Evolutionary conservation across 2,329 filamentous ascomycete species (phyloP).

Genomic region (Fusarium citri): DNA sequence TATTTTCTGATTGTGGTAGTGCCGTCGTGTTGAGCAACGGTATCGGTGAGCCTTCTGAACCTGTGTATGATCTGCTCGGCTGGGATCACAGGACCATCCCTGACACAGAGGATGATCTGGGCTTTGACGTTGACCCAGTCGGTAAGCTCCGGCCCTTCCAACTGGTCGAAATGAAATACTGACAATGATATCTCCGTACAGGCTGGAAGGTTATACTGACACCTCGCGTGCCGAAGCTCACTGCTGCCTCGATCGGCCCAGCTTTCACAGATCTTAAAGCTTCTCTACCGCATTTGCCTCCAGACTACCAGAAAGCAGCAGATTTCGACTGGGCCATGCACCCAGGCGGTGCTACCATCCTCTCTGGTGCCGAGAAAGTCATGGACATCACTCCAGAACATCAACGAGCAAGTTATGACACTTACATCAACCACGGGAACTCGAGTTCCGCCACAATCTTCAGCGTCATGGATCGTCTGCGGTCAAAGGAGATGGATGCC

Average conservation of each 20-base stretch:
- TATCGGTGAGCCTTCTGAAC: slow-evolving; percentile 59
- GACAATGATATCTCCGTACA: slow-evolving; percentile 20
- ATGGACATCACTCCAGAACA: slow-evolving; percentile 71
- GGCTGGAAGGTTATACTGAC: slow-evolving; percentile 76
- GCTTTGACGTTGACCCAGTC: slow-evolving; percentile 72
- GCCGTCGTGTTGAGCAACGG: slow-evolving; percentile 73
- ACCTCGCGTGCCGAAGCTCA: slow-evolving; percentile 69
- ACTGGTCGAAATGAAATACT: slow-evolving; percentile 12
- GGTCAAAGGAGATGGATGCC: slow-evolving; percentile 70
- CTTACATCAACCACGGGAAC: slow-evolving; percentile 76
- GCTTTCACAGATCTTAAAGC: slow-evolving; percentile 67
- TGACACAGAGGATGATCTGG: slow-evolving; percentile 70
- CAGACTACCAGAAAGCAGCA: slow-evolving; percentile 57
- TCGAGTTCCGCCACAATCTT: slow-evolving; percentile 77
- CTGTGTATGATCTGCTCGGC: slow-evolving; percentile 70
- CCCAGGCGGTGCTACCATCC: slow-evolving; percentile 74
- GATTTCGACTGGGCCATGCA: slow-evolving; percentile 82
- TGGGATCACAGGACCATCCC: slow-evolving; percentile 74
- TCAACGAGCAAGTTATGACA: slow-evolving; percentile 76
- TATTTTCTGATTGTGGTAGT: slow-evolving; percentile 79
- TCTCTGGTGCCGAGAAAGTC: slow-evolving; percentile 70
- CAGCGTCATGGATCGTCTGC: slow-evolving; percentile 72
- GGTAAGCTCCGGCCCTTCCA: slow-evolving; percentile 55
- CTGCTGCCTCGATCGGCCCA: slow-evolving; percentile 62
- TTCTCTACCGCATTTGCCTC: slow-evolving; percentile 59